Percentiles rank a stretch among this genome's conserved stretches.
phyloP scores from a whole-genome alignment of 805 yeast genomes.

The Blastobotrys americana region DNA sequence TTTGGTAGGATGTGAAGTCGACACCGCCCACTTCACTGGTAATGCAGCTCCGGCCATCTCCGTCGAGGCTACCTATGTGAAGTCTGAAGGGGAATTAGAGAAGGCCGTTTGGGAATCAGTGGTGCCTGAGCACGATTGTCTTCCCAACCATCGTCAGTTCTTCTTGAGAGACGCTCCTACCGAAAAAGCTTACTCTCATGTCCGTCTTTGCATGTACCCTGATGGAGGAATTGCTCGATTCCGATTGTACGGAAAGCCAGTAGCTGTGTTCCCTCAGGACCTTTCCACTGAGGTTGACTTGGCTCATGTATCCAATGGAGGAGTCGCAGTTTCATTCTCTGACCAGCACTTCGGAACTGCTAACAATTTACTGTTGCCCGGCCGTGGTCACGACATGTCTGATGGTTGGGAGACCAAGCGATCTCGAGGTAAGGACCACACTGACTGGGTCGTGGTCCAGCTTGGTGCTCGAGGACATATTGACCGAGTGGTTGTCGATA shows the following conservation, averaged over 20 bases:
- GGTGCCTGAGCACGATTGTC: constrained; percentile 69
- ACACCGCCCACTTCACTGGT: constrained; percentile 91
- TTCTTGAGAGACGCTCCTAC: constrained; percentile 60
- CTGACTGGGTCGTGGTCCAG: constrained; percentile 84
- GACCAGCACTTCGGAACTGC: constrained; percentile 95
- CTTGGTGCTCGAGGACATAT: constrained; percentile 62
- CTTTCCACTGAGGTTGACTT: constrained; percentile 48
- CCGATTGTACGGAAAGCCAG: constrained; percentile 77
- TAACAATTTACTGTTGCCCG: constrained; percentile 82
- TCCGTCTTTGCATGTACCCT: constrained; percentile 85
- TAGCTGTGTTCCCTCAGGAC: constrained; percentile 57
- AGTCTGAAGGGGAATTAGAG: constrained; percentile 25
- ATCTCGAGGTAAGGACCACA: constrained; percentile 75
- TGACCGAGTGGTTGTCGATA: constrained; percentile 64
- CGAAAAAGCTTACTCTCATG: constrained; percentile 62
- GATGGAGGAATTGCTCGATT: constrained; percentile 98
- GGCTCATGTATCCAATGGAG: constrained; percentile 82
- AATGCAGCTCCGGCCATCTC: constrained; percentile 89
- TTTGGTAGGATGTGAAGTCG: constrained; percentile 78
- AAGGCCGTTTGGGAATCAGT: constrained; percentile 61
- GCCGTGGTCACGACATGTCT: constrained; percentile 92
- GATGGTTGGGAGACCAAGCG: constrained; percentile 98
- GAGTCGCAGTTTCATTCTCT: constrained; percentile 72
- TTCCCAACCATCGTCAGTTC: constrained; percentile 82
- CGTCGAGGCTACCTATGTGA: constrained; percentile 59